Base-by-base conservation (phyloP, 2,329 filamentous ascomycete species). In the Cercospora citrullina region DNA sequence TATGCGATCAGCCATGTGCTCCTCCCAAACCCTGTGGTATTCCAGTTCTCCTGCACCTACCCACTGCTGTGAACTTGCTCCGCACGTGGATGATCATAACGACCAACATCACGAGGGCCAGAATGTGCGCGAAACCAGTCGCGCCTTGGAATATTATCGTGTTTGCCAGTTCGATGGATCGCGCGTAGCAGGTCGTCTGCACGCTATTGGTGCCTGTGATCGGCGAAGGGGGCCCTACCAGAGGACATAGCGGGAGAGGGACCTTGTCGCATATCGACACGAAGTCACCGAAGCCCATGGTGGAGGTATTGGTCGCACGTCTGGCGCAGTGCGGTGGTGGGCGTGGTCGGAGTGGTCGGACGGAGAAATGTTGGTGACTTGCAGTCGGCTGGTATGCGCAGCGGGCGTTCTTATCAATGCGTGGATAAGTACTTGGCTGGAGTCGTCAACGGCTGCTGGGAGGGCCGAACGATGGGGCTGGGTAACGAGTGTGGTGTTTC, bases 81-180 rank as follows among this genome's bases (percentile, higher is more conserved):
- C 95, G 88, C 71, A 99, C 92, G 80, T 99, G 95, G 72, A 99
- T 85, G 70, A 99, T 93, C 95, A 99, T 99, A 76, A 97, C 90
- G 8, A 94, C 91, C 4, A 93, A 96, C 94, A 99, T 97, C 74
- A 89, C 84, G 68, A 99, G 84, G 14, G 94, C 92, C 66, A 91
- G 83, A 73, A 99, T 98, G 81, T 99, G 95, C 82, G 95, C 92
- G 77, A 94, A 93, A 70, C 92, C 92, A 23, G 93, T 89, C 30
- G 94, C 95, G 77, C 90, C 92, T 82, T 98, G 90, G 79, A 99
- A 99, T 77, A 99, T 99, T 82, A 98, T 94, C 48, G 95, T 99
- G 83, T 99, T 99, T 74, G 94, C 95, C 73, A 98, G 82, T 81
- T 97, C 94, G 80, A 99, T 94, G 76, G 95, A 96, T 68, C 95